phyloP scores from a whole-genome alignment of 169 alveolate species.

The Perkinsus marinus region DNA sequence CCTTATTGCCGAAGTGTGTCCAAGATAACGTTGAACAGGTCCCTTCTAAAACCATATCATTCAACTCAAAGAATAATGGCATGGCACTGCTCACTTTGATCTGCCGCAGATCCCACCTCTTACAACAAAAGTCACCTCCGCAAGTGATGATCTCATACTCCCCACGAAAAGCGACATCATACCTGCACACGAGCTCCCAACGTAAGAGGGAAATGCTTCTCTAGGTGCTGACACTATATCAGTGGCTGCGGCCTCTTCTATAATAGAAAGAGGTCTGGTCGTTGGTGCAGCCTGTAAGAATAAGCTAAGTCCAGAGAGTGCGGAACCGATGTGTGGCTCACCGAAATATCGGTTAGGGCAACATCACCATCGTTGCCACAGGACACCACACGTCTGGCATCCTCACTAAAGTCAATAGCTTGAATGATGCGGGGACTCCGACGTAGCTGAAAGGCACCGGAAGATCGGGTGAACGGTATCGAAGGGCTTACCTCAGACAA shows the following conservation, averaged over 20 bases:
- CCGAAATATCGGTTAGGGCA: background rate
- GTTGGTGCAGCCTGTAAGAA: background rate
- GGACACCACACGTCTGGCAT: background rate
- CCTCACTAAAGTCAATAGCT: background rate
- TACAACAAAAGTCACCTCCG: background rate
- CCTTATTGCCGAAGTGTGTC: background rate
- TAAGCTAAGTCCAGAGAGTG: background rate
- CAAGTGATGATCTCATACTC: background rate
- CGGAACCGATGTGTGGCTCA: background rate
- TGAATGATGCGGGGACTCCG: background rate
- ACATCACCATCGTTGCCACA: background rate
- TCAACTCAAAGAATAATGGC: background rate
- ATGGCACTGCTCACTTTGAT: background rate
- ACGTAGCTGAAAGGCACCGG: background rate
- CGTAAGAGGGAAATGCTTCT: too few species aligned
- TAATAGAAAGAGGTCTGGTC: background rate
- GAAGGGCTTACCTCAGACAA: background rate
- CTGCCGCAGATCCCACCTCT: background rate
- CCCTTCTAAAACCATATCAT: background rate
- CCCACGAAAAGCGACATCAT: background rate
- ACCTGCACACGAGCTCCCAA: background rate
- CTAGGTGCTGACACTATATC: background rate
- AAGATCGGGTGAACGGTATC: background rate
- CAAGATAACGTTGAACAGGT: background rate
- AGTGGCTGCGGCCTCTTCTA: background rate